These are phyloP conservation scores for Cladosporium sp. DNA, from an alignment of 2,329 filamentous ascomycete genomes.

Conservation along the genomic window DNA sequence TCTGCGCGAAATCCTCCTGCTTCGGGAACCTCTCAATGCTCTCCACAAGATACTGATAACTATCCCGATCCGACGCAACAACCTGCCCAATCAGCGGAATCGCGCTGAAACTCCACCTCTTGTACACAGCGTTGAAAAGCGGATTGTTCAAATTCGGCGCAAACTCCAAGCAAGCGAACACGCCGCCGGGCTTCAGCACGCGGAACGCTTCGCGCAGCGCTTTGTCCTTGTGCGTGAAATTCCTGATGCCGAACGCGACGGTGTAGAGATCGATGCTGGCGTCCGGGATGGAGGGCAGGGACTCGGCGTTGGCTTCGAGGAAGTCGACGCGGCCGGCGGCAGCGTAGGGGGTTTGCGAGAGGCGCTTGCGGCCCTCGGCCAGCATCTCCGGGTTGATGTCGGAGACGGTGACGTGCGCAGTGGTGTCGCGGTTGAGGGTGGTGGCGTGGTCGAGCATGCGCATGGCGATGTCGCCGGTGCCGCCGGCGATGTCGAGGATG, in stretches of 20 bases:
- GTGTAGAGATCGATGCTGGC: constrained; percentile 91
- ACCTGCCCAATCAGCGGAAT: constrained; percentile 95
- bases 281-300: constrained; percentile 65
- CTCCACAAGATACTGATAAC: constrained; percentile 98
- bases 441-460: constrained; percentile 89
- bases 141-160: constrained; percentile 74
- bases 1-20: constrained; percentile 78
- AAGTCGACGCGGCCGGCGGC: constrained; percentile 63
- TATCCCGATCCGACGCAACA: constrained; percentile 89
- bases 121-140: constrained; percentile 82
- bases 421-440: constrained; percentile 74
- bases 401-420: constrained; percentile 83
- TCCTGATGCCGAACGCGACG: constrained; percentile 94
- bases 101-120: constrained; percentile 91
- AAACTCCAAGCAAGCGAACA: constrained; percentile 97
- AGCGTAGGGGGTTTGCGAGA: constrained; percentile 63
- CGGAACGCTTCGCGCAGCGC: constrained; percentile 82
- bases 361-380: constrained; percentile 79
- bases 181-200: constrained; percentile 88
- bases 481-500: constrained; percentile 94
- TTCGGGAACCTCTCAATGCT: constrained; percentile 92
- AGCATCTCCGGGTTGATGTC: constrained; percentile 98
- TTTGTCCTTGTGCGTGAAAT: constrained; percentile 88
- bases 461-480: constrained; percentile 97
- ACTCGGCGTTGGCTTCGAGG: constrained; percentile 87